Percentiles rank a stretch among this genome's conserved stretches.
Evolutionary conservation across 2,329 filamentous ascomycete genomes (phyloP).

Genomic region (Diaporthe velutina): DNA sequence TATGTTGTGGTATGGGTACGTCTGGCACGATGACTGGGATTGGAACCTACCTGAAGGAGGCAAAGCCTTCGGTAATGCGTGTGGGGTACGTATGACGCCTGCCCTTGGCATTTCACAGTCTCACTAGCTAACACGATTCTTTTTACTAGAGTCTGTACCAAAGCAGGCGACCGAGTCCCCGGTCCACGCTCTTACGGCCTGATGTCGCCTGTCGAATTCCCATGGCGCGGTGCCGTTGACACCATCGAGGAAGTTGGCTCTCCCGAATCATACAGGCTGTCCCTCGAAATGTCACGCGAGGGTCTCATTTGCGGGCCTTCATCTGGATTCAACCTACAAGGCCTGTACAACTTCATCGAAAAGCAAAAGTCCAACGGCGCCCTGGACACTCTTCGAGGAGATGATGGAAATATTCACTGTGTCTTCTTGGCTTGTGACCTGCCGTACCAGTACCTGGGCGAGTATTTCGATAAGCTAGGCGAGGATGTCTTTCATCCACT

Average conservation of each 20-base stretch:
- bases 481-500: not conserved
- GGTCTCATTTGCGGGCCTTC: not conserved
- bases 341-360: constrained; percentile 2
- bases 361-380: not conserved
- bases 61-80: not conserved
- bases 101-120: not conserved
- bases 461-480: constrained; percentile 11
- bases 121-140: not conserved
- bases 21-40: constrained; percentile 7
- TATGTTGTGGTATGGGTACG: constrained; percentile 12
- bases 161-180: not conserved
- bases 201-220: constrained; percentile 4
- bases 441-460: not conserved
- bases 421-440: constrained; percentile 6
- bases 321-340: not conserved
- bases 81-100: not conserved
- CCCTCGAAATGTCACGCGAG: not conserved
- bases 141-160: not conserved
- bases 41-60: constrained; percentile 5
- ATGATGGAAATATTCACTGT: not conserved
- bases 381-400: not conserved
- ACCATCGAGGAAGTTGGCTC: constrained; percentile 5
- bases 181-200: not conserved
- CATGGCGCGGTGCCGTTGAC: constrained; percentile 8
- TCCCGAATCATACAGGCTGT: not conserved